These are phyloP conservation scores for Trametes cubensis DNA, from an alignment of 768 basidiomycete species.

Conservation along the genomic window DNA sequence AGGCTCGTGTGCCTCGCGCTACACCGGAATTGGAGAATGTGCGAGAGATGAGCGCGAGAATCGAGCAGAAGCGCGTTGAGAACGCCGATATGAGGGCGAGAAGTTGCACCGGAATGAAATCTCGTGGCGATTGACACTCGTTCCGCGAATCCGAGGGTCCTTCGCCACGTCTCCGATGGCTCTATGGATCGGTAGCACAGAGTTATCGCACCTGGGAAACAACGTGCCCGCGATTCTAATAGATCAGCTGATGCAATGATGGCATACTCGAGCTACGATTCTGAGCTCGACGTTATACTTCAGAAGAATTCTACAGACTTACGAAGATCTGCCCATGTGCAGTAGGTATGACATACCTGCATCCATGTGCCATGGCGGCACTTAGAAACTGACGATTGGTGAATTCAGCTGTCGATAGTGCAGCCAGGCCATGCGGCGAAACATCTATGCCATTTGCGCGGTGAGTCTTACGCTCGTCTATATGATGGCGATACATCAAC, in stretches of 20 bases:
- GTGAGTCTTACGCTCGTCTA: too few relatives aligned
- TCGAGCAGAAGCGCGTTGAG: slow-evolving; percentile 1
- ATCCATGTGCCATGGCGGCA: too few relatives aligned
- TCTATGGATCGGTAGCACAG: background rate
- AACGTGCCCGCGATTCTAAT: background rate
- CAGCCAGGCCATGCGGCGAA: too few relatives aligned
- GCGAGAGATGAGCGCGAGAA: slow-evolving; percentile 9
- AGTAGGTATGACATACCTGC: too few relatives aligned
- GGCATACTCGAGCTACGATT: too few relatives aligned
- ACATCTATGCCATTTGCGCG: too few relatives aligned
- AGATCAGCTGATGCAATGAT: background rate
- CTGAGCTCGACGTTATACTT: too few relatives aligned
- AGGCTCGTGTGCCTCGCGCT: slow-evolving; percentile 17
- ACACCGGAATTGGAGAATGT: slow-evolving; percentile 2
- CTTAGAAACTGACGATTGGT: too few relatives aligned
- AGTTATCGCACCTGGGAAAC: background rate
- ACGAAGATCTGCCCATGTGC: too few relatives aligned
- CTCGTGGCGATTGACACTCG: slow-evolving; percentile 4
- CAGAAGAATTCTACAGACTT: too few relatives aligned
- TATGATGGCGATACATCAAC: too few relatives aligned
- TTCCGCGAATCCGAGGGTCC: slow-evolving; percentile 15
- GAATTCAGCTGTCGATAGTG: too few relatives aligned
- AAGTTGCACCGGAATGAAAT: slow-evolving; percentile 8
- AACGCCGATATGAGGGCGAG: slow-evolving; percentile 15
- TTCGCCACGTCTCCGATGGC: background rate